Conservation (phyloP, 768 basidiomycete genomes). For the Imleria badia region DNA sequence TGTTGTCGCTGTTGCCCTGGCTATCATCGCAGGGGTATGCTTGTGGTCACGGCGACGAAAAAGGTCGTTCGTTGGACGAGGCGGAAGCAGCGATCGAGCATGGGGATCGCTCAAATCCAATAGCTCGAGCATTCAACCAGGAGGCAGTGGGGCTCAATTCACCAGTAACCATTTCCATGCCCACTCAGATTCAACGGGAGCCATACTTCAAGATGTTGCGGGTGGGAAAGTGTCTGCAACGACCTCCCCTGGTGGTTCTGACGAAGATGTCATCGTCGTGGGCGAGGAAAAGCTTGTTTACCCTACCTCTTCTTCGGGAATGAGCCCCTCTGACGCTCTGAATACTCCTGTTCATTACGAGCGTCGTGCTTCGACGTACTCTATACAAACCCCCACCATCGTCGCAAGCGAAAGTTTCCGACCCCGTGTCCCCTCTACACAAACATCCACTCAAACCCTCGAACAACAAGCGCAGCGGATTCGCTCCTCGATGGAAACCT, state of each 20-base stretch:
- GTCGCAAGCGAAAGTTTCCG: conserved; percentile 4
- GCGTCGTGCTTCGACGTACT: conserved; percentile 21
- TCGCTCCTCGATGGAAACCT: conserved; percentile 32
- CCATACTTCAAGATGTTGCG: conserved; percentile 9
- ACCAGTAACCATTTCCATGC: conserved; percentile 10
- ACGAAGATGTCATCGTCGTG: conserved; percentile 14
- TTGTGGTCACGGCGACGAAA: conserved; percentile 27
- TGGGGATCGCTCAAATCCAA: conserved; percentile 32
- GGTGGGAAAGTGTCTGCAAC: conserved; percentile 15
- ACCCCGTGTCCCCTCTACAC: conserved; percentile 8
- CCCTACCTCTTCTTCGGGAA: conserved; percentile 12
- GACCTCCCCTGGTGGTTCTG: conserved; percentile 21
- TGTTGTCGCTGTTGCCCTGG: conserved; percentile 34
- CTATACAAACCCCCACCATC: conserved; percentile 9
- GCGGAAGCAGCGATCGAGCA: conserved; percentile 16
- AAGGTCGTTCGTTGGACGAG: conserved; percentile 25
- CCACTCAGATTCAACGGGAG: conserved; percentile 25
- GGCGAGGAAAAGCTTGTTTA: conserved; percentile 27
- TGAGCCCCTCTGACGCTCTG: conserved; percentile 20
- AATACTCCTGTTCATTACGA: conserved; percentile 18
- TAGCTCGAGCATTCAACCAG: conserved; percentile 14
- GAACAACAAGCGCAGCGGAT: conserved; percentile 34
- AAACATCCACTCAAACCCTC: conserved; percentile 18
- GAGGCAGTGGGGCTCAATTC: neutral
- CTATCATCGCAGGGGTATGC: conserved; percentile 33